These are phyloP conservation scores for Murraya koenigii DNA, from an alignment of 345 rosid species.

Conservation along the genomic window DNA sequence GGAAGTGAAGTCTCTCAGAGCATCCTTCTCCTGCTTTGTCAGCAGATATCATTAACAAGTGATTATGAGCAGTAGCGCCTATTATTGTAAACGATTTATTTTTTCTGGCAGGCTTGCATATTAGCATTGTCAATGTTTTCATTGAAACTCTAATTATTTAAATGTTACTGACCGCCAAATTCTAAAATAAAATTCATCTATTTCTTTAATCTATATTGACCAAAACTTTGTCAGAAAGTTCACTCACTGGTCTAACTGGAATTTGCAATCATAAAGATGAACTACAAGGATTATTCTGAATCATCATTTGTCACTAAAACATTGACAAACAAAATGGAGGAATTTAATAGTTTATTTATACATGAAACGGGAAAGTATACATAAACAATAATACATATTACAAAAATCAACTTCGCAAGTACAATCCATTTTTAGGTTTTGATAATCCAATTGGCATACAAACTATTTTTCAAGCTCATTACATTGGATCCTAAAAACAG, in stretches of 20 bases:
- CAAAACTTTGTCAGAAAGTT: conserved; percentile 3
- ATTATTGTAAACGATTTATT: background rate
- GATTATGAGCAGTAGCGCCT: background rate
- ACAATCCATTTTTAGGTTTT: background rate
- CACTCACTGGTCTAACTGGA: background rate
- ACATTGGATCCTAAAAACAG: background rate
- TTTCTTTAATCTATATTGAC: background rate
- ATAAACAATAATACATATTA: background rate
- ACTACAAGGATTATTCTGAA: background rate
- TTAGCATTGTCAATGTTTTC: background rate
- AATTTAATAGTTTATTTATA: background rate
- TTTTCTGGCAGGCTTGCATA: conserved; percentile 1
- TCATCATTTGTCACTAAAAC: background rate
- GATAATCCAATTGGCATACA: background rate
- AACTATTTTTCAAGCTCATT: background rate
- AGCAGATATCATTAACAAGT: conserved; percentile 10
- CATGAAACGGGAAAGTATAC: background rate
- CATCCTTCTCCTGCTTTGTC: conserved; percentile 71
- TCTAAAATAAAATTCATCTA: background rate
- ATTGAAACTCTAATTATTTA: background rate
- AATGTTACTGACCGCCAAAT: background rate
- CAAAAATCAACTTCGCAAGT: background rate
- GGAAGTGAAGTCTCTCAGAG: conserved; percentile 53
- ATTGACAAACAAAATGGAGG: background rate
- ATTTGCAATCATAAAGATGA: background rate